Base-by-base conservation (phyloP, 2,329 filamentous ascomycete species). In the Fusarium sp. region DNA sequence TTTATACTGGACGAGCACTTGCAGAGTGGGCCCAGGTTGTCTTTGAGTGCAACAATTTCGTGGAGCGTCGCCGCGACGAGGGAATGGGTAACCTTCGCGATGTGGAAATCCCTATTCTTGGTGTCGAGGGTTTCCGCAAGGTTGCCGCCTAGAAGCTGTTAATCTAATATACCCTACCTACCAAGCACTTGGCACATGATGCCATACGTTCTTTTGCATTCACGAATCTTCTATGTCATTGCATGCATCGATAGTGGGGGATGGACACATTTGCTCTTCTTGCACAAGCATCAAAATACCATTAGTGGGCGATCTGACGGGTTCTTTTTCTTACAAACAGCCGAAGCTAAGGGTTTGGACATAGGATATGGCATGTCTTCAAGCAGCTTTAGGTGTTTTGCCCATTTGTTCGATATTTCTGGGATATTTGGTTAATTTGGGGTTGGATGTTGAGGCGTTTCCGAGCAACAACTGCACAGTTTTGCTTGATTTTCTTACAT, bases 11-110 rank as follows among this genome's bases (percentile, higher is more conserved):
- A 3, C 85, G 91, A 20, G 89, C 92, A 1, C 82, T 96, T 43
- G 91, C 91, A 0, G 92, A 96, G 77, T 96, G 92, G 92, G 83
- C 85, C 20, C 81, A 92, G 19, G 86, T 95, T 20, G 88, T 94
- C 17, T 86, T 87, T 56, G 92, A 96, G 76, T 93, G 89, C 80
- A 93, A 94, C 78, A 92, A 88, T 73, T 96, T 95, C 77, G 88
- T 93, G 30, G 91, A 95, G 59, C 84, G 92, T 44, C 85, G 92
- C 54, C 88, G 89, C 50, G 88, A 88, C 45, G 92, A 96, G 75
- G 92, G 92, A 43, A 86, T 94, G 11, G 83, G 86, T 3, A 81
- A 82, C 1, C 85, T 93, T 61, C 83, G 81, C 68, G 87, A 89
- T 42, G 88, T 95, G 40, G 92, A 95, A 77, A 79, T 83, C 4